Evolutionary conservation across 306 rosid genomes (phyloP), one percentile per base, ranked within the genome.

Genomic region (Castanopsis chinensis): DNA sequence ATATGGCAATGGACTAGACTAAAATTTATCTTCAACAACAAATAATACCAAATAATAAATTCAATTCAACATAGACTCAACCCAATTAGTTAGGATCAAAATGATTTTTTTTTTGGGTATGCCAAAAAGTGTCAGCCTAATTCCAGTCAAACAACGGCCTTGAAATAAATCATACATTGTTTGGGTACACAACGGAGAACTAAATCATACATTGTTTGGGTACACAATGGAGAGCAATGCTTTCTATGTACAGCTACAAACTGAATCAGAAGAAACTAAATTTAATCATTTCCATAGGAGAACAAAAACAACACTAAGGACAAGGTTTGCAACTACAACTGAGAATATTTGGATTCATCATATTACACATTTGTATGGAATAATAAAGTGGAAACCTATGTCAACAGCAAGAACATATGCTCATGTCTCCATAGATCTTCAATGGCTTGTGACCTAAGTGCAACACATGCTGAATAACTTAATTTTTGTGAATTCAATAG

Each of bases 321-420:
- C 9, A 33, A 19, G 37, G 28, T 3, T 67, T 35, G 27, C 49
- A 33, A 9, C 21, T 25, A 19, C 72, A 68, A n/a, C 11, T 35
- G 72, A 35, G 45, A 28, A 68, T 68, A n/a, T n/a, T 35, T 35
- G 4, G 53, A 35, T 3, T 18, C 52, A 33, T 68, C 52, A 10
- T 35, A 28, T 56, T 59, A 55, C 82, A 74, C 27, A 83, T 74
- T 68, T 83, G 79, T 45, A 57, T 19, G n/a, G 33, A 25, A 57
- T 55, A 52, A 35, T 79, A 35, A 27, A 28, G 65, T 13, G 25
- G 56, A 21, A 33, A 25, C 51, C 56, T 76, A 57, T 18, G 18
- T 33, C 32, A 9, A 72, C 43, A 52, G 14, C 5, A 25, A 21
- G 43, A 45, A 37, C 74, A 59, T 25, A n/a, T 21, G 63, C 17